Evolutionary conservation across 306 rosid species (phyloP), one percentile per base, ranked within the genome.

Genomic region (Dalbergia cochinchinensis): DNA sequence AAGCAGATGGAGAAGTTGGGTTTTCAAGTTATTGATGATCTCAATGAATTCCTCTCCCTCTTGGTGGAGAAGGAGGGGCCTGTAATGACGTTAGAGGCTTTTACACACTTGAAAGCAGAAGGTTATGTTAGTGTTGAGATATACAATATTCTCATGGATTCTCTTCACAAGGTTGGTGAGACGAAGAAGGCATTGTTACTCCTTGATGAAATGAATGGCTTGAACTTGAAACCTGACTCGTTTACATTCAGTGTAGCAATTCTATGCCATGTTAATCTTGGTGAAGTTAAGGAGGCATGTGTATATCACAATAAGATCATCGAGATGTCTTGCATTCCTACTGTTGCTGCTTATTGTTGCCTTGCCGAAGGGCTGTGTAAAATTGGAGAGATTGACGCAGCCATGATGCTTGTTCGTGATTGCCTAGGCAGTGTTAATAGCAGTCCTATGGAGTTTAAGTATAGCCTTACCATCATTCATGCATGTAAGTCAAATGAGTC

Each of bases 391-490:
- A 91, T 94, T 19, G 94, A 92, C n/a, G 90, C 85, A 44, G 90
- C 89, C 45, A 83, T 94, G 95, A 65, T 92, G 94, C 92, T 91
- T 58, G 91, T 92, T 78, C 80, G 86, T 3, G 94, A 88, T 69
- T 92, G 97, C 92, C 81, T 92, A 57, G 95, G 88, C 48, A 88
- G 60, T 67, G 86, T 89, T 34, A 76, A 50, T 14, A 88, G 85
- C 64, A 97, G 97, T 26, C 95, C 97, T 5, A 76, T 83, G 89
- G 89, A 86, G 53, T 94, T 94, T 79, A 94, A 91, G 76, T 87
- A 92, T 74, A 76, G 89, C 53, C 98, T 94, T 71, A 82, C 86
- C 2, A n/a, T 92, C 82, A 45, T 92, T 71, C 91, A 86, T 71
- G 87, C 78, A 0, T 92, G 97, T 47, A 91, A 88, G 78, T 85